Conservation (phyloP, 768 basidiomycete species). For the Hydnum rufescens region DNA sequence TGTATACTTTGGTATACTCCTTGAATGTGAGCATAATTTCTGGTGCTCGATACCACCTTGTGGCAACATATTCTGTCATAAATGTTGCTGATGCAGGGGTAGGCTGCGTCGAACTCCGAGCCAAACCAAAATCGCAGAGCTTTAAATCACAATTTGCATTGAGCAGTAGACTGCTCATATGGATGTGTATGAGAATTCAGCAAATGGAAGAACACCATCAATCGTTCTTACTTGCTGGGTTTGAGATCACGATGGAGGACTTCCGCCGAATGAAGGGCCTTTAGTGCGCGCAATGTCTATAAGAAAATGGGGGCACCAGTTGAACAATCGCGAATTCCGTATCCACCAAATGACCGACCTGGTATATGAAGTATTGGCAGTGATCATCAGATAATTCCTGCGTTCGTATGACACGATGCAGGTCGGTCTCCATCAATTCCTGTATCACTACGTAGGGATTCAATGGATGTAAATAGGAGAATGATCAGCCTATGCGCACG, state of each 20-base stretch:
- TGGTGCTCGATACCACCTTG: conserved; percentile 95
- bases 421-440: conserved; percentile 89
- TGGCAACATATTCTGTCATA: conserved; percentile 97
- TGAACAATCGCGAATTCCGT: background rate
- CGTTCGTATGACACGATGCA: conserved; percentile 91
- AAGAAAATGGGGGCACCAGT: conserved; percentile 13
- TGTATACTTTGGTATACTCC: conserved; percentile 54
- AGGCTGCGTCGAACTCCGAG: conserved; percentile 31
- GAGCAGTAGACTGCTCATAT: conserved; percentile 18
- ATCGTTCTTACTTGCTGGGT: conserved; percentile 11
- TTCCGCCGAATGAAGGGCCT: conserved; percentile 89
- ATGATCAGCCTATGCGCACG: background rate
- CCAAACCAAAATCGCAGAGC: conserved; percentile 82
- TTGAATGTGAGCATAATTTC: conserved; percentile 99
- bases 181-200: background rate
- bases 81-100: conserved; percentile 22
- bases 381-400: conserved; percentile 93
- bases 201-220: background rate
- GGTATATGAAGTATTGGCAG: conserved; percentile 68
- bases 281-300: conserved; percentile 86
- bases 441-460: conserved; percentile 34
- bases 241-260: conserved; percentile 36
- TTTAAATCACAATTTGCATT: conserved; percentile 26
- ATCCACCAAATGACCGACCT: conserved; percentile 5
- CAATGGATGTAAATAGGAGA: background rate